phyloP scores from a whole-genome alignment of 1,139 yeast species.

The Kodamaea sp. region DNA sequence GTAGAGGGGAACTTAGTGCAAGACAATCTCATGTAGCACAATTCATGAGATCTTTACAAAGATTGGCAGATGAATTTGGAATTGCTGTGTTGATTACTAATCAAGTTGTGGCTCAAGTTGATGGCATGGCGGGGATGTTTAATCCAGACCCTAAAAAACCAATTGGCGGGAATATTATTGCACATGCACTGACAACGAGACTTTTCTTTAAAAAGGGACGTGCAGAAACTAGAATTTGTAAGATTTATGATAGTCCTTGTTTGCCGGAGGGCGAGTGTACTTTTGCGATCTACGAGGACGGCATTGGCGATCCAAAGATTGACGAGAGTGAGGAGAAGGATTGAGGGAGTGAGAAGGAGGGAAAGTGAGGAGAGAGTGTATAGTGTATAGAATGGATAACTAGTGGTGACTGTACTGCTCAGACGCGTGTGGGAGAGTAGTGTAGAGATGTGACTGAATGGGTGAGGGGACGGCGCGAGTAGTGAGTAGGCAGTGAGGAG shows the following conservation, averaged over 20 bases:
- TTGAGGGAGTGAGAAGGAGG: not conserved
- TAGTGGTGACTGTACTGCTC: too few species aligned
- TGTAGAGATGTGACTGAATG: too few species aligned
- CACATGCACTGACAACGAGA: slow-evolving; percentile 94
- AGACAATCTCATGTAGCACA: slow-evolving; percentile 93
- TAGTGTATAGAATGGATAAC: slow-evolving; percentile 1
- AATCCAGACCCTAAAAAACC: slow-evolving; percentile 99
- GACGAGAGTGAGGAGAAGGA: slow-evolving; percentile 49
- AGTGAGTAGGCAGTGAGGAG: too few species aligned
- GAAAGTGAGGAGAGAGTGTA: not conserved
- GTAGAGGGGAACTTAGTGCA: slow-evolving; percentile 94
- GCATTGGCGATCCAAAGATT: slow-evolving; percentile 90
- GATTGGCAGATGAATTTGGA: slow-evolving; percentile 96
- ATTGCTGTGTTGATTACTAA: slow-evolving; percentile 97
- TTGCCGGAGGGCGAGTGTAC: slow-evolving; percentile 93
- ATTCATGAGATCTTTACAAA: slow-evolving; percentile 84
- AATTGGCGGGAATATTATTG: slow-evolving; percentile 96
- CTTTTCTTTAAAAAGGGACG: slow-evolving; percentile 85
- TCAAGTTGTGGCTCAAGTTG: slow-evolving; percentile 98
- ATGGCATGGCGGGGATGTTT: slow-evolving; percentile 77
- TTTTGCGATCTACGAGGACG: slow-evolving; percentile 94
- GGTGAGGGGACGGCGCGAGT: too few species aligned
- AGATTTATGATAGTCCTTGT: slow-evolving; percentile 92
- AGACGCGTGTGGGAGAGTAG: too few species aligned
- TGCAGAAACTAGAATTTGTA: slow-evolving; percentile 90